Base-by-base conservation (phyloP, 176 grass and related monocot species). In the Carex cristatella region DNA sequence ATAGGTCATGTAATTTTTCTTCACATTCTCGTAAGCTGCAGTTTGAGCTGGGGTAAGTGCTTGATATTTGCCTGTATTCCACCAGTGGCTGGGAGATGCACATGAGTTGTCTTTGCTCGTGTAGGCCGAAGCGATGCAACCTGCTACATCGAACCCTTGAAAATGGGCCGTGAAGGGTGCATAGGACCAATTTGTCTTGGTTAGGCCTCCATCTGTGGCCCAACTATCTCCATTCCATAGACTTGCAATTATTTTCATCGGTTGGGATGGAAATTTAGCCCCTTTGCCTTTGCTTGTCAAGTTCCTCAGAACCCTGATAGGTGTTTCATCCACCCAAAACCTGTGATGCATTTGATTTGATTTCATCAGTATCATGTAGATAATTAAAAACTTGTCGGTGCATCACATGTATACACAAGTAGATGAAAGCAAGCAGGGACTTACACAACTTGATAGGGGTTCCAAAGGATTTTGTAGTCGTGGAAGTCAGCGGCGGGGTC, bases 391-490 rank as follows among this genome's bases (percentile, higher is more conserved):
- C 46, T 48, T 48, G 46, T 48, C 1, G 8, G 7, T 48, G 7
- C 7, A 48, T 48, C 7, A 4, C 7, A 2, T 10, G 48, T 49
- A 49, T 2, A 10, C 10, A 51, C 48, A 10, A 51, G 48, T 51
- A 51, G 48, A 51, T 2, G 48, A 14, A 30, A 40, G 32, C 67
- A 30, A 40, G 32, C 67, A 40, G 12, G 67, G 7, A 73, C 82
- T 88, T 84, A 94, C 94, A 90, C 94, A 7, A 94, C 69, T 33
- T 92, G 94, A 85, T 86, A 89, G 3, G 94, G 89, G 78, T 97
- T 97, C 94, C 94, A 97, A n/a, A 97, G 86, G 42, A 94, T 86
- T 71, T 33, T 84, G 86, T 97, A 94, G 71, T 92, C 86, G 19
- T 97, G 94, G 90, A 97, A 90, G 31, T 94, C 86, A 15, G 90